Base-by-base conservation (phyloP, 495 filamentous ascomycete genomes). In the Aspergillus homomorphus region DNA sequence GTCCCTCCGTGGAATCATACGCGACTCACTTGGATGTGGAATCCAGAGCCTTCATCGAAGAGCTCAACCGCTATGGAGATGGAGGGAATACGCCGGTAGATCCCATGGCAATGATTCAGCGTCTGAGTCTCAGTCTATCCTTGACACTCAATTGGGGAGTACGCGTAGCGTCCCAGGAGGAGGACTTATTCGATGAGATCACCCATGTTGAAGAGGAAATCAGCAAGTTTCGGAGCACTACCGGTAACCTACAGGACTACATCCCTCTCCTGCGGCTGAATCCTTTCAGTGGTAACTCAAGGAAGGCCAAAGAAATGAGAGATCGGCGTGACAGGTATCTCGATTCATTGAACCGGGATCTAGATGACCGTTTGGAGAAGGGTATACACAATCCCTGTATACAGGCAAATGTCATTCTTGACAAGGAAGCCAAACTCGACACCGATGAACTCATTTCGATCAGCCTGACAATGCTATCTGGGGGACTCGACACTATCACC, bases 131-230 rank as follows among this genome's bases (percentile, higher is more conserved):
- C 15, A 83, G 77, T 57, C 63, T 87, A 10, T 76, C 83, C 4
- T 67, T 87, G 59, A 86, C 84, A 1, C 71, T 87, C 38, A 87
- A 86, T 60, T 88, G 82, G 79, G 85, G 85, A 1, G 78, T 81
- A 0, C 78, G 84, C 1, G 76, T 87, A 44, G 75, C 75, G 0
- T 82, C 76, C 14, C 74, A 82, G 28, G 76, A 88, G n/a, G 80
- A 84, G 49, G 64, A 71, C 4, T 57, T 87, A 15, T 84, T 88
- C 54, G 73, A 81, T 20, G 84, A 88, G 64, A 87, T 88, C 60
- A 84, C 82, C 10, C 68, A 82, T 14, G 84, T 87, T 33, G 84
- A 87, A 51, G 83, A 84, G 53, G 78, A 78, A 49, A 80, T 87
- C 44, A 82, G 78, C 65, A 77, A 72, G 45, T 82, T 86, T 53